Evolutionary conservation across 768 basidiomycete genomes (phyloP).

Genomic region (Chalciporus pseudorubinellus): DNA sequence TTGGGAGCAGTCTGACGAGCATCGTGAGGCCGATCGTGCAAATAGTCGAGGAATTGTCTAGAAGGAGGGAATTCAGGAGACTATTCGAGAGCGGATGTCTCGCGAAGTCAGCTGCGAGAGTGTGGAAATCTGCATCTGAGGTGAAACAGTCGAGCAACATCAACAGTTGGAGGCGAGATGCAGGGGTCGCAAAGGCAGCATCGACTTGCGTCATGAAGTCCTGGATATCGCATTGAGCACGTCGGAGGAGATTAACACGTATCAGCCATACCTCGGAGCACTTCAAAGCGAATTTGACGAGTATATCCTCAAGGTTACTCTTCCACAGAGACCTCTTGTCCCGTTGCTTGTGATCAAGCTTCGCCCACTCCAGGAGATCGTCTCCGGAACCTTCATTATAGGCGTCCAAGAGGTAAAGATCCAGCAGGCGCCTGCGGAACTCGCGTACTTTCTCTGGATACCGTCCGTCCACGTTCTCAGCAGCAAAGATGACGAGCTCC

Average conservation of each 20-base stretch:
- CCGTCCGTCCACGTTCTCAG: conserved; percentile 46
- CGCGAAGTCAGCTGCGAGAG: conserved; percentile 50
- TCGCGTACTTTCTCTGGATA: conserved; percentile 52
- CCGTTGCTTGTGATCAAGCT: conserved; percentile 59
- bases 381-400: conserved; percentile 71
- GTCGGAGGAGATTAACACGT: conserved; percentile 5
- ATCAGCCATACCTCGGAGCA: conserved; percentile 55
- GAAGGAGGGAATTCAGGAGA: conserved; percentile 62
- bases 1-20: conserved; percentile 70
- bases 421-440: conserved; percentile 68
- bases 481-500: conserved; percentile 63
- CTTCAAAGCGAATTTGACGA: conserved; percentile 62
- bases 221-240: conserved; percentile 36
- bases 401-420: conserved; percentile 75
- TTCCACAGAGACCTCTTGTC: conserved; percentile 68
- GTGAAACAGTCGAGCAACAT: conserved; percentile 63
- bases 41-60: conserved; percentile 74
- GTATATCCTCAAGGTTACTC: conserved; percentile 70
- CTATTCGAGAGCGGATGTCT: conserved; percentile 61
- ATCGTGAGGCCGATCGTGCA: conserved; percentile 63
- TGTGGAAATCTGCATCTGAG: conserved; percentile 51
- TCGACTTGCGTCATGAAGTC: conserved; percentile 69
- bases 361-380: conserved; percentile 75
- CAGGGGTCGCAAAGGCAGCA: conserved; percentile 55
- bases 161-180: conserved; percentile 66